phyloP scores from a whole-genome alignment of 1,284 basidiomycete species.

The Irpex sp. region DNA sequence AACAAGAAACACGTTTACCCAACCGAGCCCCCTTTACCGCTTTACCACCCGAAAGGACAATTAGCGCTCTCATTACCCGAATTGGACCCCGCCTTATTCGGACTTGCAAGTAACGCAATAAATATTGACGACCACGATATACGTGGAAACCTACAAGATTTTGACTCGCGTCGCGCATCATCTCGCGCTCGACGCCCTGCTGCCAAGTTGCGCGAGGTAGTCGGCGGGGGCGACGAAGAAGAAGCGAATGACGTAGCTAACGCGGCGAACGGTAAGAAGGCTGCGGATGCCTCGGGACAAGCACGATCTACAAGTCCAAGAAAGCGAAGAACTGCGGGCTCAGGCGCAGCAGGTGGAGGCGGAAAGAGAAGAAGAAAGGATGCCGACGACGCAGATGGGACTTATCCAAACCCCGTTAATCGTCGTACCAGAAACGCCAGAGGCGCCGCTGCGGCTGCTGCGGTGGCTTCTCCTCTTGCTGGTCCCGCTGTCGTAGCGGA shows the following conservation, averaged over 20 bases:
- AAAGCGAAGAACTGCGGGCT: slow-evolving; percentile 27
- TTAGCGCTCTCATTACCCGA: slow-evolving; percentile 65
- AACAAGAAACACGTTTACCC: slow-evolving; percentile 4
- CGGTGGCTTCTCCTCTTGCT: slow-evolving; percentile 25
- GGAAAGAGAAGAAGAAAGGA: slow-evolving; percentile 58
- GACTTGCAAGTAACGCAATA: slow-evolving; percentile 32
- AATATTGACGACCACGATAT: slow-evolving; percentile 28
- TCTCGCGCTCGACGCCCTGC: slow-evolving; percentile 48
- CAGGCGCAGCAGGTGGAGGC: slow-evolving; percentile 19
- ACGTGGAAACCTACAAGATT: slow-evolving; percentile 24
- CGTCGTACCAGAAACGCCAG: slow-evolving; percentile 49
- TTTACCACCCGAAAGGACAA: slow-evolving; percentile 66
- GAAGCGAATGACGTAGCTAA: slow-evolving; percentile 11
- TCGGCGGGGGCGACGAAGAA: slow-evolving; percentile 18
- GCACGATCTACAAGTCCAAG: slow-evolving; percentile 28
- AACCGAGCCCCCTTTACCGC: slow-evolving; percentile 49
- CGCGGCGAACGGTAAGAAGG: slow-evolving; percentile 19
- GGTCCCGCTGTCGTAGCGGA: slow-evolving; percentile 22
- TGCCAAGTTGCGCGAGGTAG: slow-evolving; percentile 48
- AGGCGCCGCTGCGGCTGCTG: slow-evolving; percentile 24
- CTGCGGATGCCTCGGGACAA: neutral
- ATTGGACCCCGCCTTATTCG: slow-evolving; percentile 54
- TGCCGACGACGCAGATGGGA: slow-evolving; percentile 57
- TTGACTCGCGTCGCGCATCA: slow-evolving; percentile 39
- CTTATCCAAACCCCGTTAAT: slow-evolving; percentile 72